Evolutionary conservation across 2,329 filamentous ascomycete genomes (phyloP).

Genomic region (Geosmithia putterillii): DNA sequence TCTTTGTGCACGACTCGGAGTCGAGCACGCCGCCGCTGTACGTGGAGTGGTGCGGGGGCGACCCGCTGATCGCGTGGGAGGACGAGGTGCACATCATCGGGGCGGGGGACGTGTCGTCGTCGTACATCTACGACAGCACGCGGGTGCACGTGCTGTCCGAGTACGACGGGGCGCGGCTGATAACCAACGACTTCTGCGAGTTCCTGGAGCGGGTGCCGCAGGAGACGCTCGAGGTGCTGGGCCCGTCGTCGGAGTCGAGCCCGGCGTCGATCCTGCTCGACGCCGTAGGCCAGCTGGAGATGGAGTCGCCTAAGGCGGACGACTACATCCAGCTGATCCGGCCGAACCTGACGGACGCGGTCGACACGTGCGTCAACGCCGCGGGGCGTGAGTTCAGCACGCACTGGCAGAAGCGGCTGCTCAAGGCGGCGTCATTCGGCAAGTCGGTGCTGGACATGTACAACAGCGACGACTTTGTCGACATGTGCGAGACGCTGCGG

Average conservation of each 20-base stretch:
- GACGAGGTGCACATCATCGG: conserved; percentile 94
- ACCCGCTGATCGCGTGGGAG: conserved; percentile 92
- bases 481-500: conserved; percentile 89
- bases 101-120: conserved; percentile 61
- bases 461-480: conserved; percentile 96
- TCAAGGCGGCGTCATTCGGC: conserved; percentile 95
- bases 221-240: conserved; percentile 80
- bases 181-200: conserved; percentile 92
- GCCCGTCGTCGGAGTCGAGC: conserved; percentile 76
- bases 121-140: conserved; percentile 81
- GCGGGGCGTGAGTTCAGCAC: conserved; percentile 84
- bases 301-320: conserved; percentile 91
- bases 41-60: conserved; percentile 92
- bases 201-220: conserved; percentile 90
- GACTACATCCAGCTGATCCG: conserved; percentile 95
- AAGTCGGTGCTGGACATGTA: conserved; percentile 96
- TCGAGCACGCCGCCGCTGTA: conserved; percentile 77
- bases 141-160: conserved; percentile 78
- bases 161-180: conserved; percentile 73
- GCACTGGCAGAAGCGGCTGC: conserved; percentile 86
- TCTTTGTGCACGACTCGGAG: conserved; percentile 84
- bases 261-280: conserved; percentile 88
- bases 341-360: conserved; percentile 76
- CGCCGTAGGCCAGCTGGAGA: conserved; percentile 80
- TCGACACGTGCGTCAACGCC: conserved; percentile 86